A percentile compares a stretch with the other conserved stretches of the same genome.
These are phyloP conservation scores for Leccinum pellstonianum DNA, from an alignment of 768 basidiomycete genomes.

Conservation along the genomic window DNA sequence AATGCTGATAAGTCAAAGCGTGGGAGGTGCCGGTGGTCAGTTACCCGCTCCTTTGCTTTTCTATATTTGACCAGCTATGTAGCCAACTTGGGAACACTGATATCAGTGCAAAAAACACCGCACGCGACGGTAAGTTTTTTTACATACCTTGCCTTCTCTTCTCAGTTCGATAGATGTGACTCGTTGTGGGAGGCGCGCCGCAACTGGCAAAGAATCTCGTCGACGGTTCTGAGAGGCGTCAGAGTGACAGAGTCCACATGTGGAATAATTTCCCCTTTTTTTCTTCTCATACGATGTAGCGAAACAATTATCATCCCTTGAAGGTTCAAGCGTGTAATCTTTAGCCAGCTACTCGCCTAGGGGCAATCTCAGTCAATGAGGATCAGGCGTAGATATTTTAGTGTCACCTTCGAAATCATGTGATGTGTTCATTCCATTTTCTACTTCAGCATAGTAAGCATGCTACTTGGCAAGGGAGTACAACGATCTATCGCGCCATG, in stretches of 20 bases:
- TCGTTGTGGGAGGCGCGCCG: neutral
- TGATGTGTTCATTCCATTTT: neutral
- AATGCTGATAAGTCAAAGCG: constrained; percentile 8
- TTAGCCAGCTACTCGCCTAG: neutral
- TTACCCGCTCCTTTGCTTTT: neutral
- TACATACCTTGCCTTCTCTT: neutral
- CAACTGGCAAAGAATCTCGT: neutral
- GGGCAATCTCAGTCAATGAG: neutral
- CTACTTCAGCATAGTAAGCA: neutral
- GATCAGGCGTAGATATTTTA: neutral
- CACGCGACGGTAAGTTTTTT: neutral
- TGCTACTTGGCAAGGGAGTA: neutral
- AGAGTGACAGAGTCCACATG: constrained; percentile 9
- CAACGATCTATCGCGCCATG: neutral
- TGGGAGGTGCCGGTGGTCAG: neutral
- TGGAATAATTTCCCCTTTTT: neutral
- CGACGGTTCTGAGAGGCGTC: constrained; percentile 3
- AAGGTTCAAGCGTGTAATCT: neutral
- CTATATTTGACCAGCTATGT: neutral
- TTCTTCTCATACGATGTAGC: too few relatives aligned
- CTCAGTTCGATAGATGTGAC: neutral
- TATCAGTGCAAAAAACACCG: neutral
- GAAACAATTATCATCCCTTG: constrained; percentile 6
- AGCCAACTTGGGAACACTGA: neutral
- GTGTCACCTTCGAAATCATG: neutral